Base-by-base conservation (phyloP, 176 grass and related monocot species). In the Bonia amplexicaulis region DNA sequence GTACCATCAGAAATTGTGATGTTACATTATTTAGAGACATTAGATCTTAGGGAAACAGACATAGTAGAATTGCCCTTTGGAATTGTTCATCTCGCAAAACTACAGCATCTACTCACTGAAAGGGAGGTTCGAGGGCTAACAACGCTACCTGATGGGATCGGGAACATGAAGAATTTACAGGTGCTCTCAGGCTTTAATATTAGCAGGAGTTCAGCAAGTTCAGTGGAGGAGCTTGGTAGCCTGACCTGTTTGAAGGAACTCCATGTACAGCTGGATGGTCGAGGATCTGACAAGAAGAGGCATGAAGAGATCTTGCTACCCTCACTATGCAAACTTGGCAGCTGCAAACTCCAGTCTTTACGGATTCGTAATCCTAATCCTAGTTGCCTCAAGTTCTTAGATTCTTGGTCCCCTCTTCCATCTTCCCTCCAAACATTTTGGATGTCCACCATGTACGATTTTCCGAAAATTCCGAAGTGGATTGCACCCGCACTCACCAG, bases 71-170 rank as follows among this genome's bases (percentile, higher is more conserved):
- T 79, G 1, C 59, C 41, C 19, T 0, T 1, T 77, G 25, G 58
- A 41, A 49, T 79, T 79, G 25, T 49, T 33, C 9, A 22, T 25
- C 76, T 79, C 17, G 2, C 3, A 1, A 80, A 66, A 35, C 77
- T 80, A 4, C 26, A n/a, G 3, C 3, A 39, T 37, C 17, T 67
- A 51, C 77, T 80, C 0, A 22, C 7, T 33, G 23, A 20, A 61
- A 77, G 54, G 12, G 20, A 40, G 9, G 13, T 7, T 60, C 3
- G 2, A 42, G 6, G 74, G 35, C 20, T 23, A 71, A 78, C 15
- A 64, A 64, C 29, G 55, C 14, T 78, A 65, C 77, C 59, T 22
- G 41, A 79, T 65, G 59, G 76, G 41, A 79, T 79, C 20, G 59
- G 59, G 3, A 78, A 64, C 23, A 78, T 78, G 76, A 46, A 7